Base-by-base conservation (phyloP, 805 yeast species). In the Metschnikowia sp. region DNA sequence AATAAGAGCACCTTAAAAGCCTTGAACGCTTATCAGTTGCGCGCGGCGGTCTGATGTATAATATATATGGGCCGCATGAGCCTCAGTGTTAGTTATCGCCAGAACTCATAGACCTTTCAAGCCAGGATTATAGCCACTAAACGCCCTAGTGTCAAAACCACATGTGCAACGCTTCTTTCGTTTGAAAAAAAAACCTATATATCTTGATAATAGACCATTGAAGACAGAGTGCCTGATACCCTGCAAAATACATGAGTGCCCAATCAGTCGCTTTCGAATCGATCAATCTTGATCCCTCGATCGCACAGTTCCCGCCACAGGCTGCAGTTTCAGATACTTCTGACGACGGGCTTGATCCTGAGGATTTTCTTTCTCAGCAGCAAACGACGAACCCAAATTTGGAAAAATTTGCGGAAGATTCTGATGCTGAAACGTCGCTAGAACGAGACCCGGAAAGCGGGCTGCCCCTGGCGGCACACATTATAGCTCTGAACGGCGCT, bases 271-370 rank as follows among this genome's bases (percentile, higher is more conserved):
- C 53, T 28, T 56, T 56, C 26, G 60, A 56, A 46, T 52, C 54
- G 42, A 54, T 56, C 33, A 48, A 45, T 40, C 57, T 56, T 15
- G 51, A 42, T 18, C 47, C 55, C 12, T 48, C 56, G 11, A 39
- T 40, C 13, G 39, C 42, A 15, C 26, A 39, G 3, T 11, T 37
- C 3, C 10, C 12, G 10, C 40, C 19, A 3, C 40, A 37, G 10
- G 40, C 15, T 10, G 28, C 46, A 8, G 19, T 45, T 10, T 49
- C 49, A 10, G 56, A 50, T 11, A 50, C 54, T 13, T 52, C 56
- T 9, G 60, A 57, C 29, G 60, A 57, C 32, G 57, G 57, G 1
- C 56, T 55, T n/a, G 60, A 57, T 35, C 60, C 59, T 8, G 32
- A 44, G 15, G 60, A 57, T 13, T 57, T 55, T 15, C 51, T 57